phyloP scores from a whole-genome alignment of 2,329 filamentous ascomycete genomes.

The Penicillium griseofulvum region DNA sequence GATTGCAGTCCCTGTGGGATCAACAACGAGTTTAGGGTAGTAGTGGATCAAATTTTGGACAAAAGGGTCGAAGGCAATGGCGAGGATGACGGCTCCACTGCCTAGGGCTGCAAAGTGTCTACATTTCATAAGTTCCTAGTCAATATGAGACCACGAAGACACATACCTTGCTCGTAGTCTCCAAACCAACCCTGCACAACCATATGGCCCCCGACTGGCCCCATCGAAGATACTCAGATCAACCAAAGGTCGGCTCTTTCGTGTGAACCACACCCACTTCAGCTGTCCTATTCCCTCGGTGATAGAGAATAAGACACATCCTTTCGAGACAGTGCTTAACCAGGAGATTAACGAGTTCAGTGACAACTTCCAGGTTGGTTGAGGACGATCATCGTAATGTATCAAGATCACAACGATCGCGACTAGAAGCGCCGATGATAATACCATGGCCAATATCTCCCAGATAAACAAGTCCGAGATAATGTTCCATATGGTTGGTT shows the following conservation, averaged over 20 bases:
- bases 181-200: constrained; percentile 14
- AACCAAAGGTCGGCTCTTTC: constrained; percentile 1
- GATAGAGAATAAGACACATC: constrained; percentile 9
- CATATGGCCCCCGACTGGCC: constrained; percentile 13
- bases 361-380: constrained; percentile 14
- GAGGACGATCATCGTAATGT: constrained; percentile 7
- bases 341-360: constrained; percentile 18
- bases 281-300: constrained; percentile 16
- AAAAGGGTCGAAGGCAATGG: constrained; percentile 15
- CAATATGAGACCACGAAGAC: not conserved
- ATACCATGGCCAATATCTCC: not conserved
- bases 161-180: constrained; percentile 1
- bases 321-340: constrained; percentile 14
- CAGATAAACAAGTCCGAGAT: not conserved
- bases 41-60: constrained; percentile 15
- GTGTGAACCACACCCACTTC: constrained; percentile 20
- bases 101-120: constrained; percentile 16
- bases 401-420: constrained; percentile 10
- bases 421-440: constrained; percentile 1
- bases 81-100: constrained; percentile 11
- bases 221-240: constrained; percentile 13
- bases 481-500: not conserved
- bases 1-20: not conserved
- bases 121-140: not conserved
- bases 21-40: not conserved